Base-by-base conservation (phyloP, 305 asterid genomes). In the Fraxinus velutina region DNA sequence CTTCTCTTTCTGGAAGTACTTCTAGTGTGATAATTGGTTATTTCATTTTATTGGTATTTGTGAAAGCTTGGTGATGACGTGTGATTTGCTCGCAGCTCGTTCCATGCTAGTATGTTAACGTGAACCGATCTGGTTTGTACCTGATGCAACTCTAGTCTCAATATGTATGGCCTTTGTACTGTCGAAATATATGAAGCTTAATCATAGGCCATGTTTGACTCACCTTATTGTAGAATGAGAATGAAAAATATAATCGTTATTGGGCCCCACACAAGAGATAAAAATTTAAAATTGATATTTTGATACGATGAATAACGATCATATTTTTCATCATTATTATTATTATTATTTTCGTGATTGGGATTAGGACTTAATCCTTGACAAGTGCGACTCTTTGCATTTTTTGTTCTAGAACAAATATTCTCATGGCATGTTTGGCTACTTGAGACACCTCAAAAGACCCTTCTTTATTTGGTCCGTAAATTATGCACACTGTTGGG, bases 21-120 rank as follows among this genome's bases (percentile, higher is more conserved):
- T 29, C 1, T 12, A 5, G 37, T 29, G 19, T 29, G 19, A 27
- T 2, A 29, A 12, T 68, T 29, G 22, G 74, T 68, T 29, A 68
- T 78, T 68, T 71, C 37, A 71, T 30, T 47, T 70, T 62, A 66
- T 82, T 78, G 15, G 27, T 50, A 47, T 32, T 68, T 50, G 52
- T 15, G 60, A 44, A 50, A 76, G 44, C 27, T 44, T 29, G 44
- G 34, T 47, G 29, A 12, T 66, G 73, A 21, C 3, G 5, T 10
- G 33, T 62, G 33, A 22, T 68, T 27, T 68, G 74, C 39, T 68
- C 19, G 19, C 15, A 13, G n/a, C 37, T 24, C 37, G 37, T 50
- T 50, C 21, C 15, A 42, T 42, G 52, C n/a, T 42, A 42, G 10
- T 42, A 10, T 42, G n/a, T 42, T 8, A 42, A 42, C 52, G 10